Base-by-base conservation (phyloP, 129 eudicot genomes). In the Centella asiatica region DNA sequence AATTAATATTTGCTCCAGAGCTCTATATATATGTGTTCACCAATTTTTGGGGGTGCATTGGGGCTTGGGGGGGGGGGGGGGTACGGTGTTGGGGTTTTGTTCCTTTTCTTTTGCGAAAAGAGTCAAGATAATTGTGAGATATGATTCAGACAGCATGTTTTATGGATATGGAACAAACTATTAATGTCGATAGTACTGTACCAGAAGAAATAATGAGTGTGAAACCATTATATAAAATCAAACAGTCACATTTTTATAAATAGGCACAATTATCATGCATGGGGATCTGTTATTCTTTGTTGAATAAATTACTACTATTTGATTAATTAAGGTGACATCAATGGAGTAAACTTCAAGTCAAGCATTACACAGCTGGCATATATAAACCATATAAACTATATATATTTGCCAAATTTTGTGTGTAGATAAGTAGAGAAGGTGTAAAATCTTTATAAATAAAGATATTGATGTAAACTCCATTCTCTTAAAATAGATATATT, bases 281-380 rank as follows among this genome's bases (percentile, higher is more conserved):
- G 59, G 73, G 72, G 73, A 69, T 69, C 73, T 45, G 56, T 58
- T 52, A 49, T 9, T 40, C 15, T 50, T 67, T 48, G 57, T 46
- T 36, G 68, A 63, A n/a, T 45, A 27, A 18, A 2, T 17, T 56
- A 56, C 62, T 37, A 37, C 42, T 56, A 36, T 32, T 31, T 19
- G 18, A 17, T 63, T 49, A 40, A 56, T 58, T 51, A 18, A 25
- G 27, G 67, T 20, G 40, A 63, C 76, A 54, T 55, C 50, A 15
- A 31, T 69, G 60, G 71, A 54, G 76, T 64, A 32, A 4, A 54
- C 57, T 62, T 48, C 5, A 19, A n/a, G 7, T 45, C 5, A 17
- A 69, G 52, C 59, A 47, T 34, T 69, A 46, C 52, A 48, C 52
- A 48, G 66, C 49, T 69, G 67, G 45, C 74, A 48, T 42, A 20